Evolutionary conservation across 2,329 filamentous ascomycete genomes (phyloP).

Genomic region (Epichloe gansuensis): DNA sequence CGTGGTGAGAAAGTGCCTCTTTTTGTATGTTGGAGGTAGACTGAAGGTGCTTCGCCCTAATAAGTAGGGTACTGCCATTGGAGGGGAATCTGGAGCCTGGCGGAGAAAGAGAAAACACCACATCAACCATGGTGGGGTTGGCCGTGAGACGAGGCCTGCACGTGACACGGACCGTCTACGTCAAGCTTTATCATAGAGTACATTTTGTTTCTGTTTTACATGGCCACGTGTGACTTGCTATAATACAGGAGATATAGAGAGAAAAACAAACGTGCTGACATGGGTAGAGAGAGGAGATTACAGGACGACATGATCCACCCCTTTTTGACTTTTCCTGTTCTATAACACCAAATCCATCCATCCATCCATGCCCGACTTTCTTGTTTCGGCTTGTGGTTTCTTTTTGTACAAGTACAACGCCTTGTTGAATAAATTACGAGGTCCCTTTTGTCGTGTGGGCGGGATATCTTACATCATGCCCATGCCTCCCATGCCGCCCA

Average conservation of each 20-base stretch:
- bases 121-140: constrained; percentile 21
- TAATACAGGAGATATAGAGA: constrained; percentile 21
- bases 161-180: constrained; percentile 14
- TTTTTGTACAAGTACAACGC: constrained; percentile 21
- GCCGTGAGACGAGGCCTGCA: constrained; percentile 17
- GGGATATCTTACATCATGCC: constrained; percentile 45
- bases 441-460: constrained; percentile 8
- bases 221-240: constrained; percentile 17
- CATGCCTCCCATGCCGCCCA: constrained; percentile 58
- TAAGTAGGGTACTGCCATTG: constrained; percentile 4
- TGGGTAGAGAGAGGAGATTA: constrained; percentile 24
- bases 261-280: constrained; percentile 15
- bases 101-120: constrained; percentile 23
- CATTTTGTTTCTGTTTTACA: constrained; percentile 17
- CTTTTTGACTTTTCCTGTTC: constrained; percentile 3
- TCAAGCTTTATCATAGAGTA: constrained; percentile 3
- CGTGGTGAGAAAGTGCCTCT: constrained; percentile 6
- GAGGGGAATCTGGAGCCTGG: constrained; percentile 14
- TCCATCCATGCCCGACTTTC: constrained; percentile 26
- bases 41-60: neutral
- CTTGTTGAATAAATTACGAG: neutral
- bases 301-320: constrained; percentile 19
- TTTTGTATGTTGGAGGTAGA: constrained; percentile 6
- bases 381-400: constrained; percentile 4
- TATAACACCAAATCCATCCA: constrained; percentile 32